Evolutionary conservation across 2,329 filamentous ascomycete genomes (phyloP), one percentile per base, ranked within the genome.

Genomic region (Cercospora zeae-maydis): DNA sequence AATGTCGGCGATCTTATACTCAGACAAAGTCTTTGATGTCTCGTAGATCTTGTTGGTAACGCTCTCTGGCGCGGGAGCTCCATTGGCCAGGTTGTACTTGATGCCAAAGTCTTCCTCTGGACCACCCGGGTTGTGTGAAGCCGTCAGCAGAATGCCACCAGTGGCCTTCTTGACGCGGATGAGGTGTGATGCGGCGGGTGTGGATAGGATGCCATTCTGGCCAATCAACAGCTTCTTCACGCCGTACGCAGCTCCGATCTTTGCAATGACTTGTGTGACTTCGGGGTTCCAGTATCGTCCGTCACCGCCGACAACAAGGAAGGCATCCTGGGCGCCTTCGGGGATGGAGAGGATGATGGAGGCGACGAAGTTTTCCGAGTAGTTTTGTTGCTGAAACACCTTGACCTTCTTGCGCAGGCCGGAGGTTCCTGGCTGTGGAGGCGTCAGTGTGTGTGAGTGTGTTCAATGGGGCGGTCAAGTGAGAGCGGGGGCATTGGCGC

Each of bases 371-470:
- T 93, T 88, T 81, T 99, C 95, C 79, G 91, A 93, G 85, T 99
- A 99, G 81, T 99, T 86, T 64, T 88, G 84, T 80, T 97, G 84
- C 79, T 99, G 92, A 84, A 99, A 99, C 77, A 96, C 91, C 75
- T 91, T 92, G 81, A 98, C 95, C 87, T 96, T 98, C 82, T 99
- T 99, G 69, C 95, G 92, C 78, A 99, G 92, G 79, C 95, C 95
- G 70, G 95, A 99, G 27, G 59, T 61, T 61, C 59, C 59, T 56
- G 59, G 59, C 57, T 59, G 33, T 53, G 14, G 54, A 19, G 13
- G 16, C 8, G 34, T 57, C 34, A 57, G 54, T 57, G 10, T 42
- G 37, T 10, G 34, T n/a, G 36, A 42, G 24, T 53, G 49, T n/a
- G n/a, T n/a, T n/a, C n/a, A n/a, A n/a, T n/a, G n/a, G n/a, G 42